Evolutionary conservation across 2,329 filamentous ascomycete genomes (phyloP).

Genomic region (Aschersonia sp.): DNA sequence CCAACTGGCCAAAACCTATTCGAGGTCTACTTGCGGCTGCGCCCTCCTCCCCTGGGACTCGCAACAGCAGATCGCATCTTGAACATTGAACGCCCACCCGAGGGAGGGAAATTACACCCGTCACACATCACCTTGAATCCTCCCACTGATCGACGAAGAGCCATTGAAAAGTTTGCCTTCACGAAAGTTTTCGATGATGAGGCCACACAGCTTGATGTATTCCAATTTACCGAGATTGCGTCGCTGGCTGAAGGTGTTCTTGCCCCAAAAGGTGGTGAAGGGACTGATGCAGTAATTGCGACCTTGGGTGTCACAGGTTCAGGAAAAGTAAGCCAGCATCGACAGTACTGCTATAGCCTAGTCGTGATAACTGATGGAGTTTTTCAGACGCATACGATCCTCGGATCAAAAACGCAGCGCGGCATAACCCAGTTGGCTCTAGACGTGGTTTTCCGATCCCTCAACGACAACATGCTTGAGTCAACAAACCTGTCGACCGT

Average conservation of each 20-base stretch:
- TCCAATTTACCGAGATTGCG: constrained; percentile 63
- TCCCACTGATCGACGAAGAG: constrained; percentile 71
- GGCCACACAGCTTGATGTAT: constrained; percentile 72
- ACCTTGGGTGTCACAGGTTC: constrained; percentile 91
- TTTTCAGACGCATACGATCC: constrained; percentile 77
- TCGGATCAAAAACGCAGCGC: constrained; percentile 74
- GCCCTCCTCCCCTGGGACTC: constrained; percentile 41
- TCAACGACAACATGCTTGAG: constrained; percentile 57
- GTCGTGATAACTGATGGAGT: neutral
- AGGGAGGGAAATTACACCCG: constrained; percentile 22
- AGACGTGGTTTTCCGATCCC: constrained; percentile 75
- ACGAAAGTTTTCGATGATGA: constrained; percentile 86
- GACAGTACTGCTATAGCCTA: too few species aligned
- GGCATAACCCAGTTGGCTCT: constrained; percentile 85
- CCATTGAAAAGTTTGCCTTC: constrained; percentile 87
- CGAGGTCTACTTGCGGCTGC: constrained; percentile 78
- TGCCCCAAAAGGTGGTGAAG: constrained; percentile 55
- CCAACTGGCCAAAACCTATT: constrained; percentile 47
- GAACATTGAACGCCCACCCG: constrained; percentile 49
- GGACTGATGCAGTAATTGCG: constrained; percentile 77
- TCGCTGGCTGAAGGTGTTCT: constrained; percentile 70
- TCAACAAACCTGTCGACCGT: constrained; percentile 40
- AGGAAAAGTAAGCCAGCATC: constrained; percentile 55
- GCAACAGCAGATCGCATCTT: constrained; percentile 53
- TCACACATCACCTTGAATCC: constrained; percentile 68